Percentiles rank a stretch among this genome's conserved stretches.
phyloP scores from a whole-genome alignment of 768 basidiomycete genomes.

The Tricholoma sp. region DNA sequence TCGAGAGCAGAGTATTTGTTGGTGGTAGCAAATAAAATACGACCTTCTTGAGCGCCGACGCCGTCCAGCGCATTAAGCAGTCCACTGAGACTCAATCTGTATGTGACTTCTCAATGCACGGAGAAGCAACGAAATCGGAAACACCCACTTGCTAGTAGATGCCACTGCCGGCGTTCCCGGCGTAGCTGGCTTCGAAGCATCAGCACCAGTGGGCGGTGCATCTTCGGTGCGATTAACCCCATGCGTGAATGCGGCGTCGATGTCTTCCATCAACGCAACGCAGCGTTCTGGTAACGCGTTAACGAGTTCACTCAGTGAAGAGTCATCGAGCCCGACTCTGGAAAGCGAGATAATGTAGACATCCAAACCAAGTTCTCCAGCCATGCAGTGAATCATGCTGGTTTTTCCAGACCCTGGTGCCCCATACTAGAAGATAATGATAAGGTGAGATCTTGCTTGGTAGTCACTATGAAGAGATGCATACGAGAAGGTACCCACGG shows the following conservation, averaged over 20 bases:
- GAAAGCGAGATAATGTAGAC: constrained; percentile 63
- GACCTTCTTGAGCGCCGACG: constrained; percentile 62
- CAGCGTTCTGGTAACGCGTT: constrained; percentile 47
- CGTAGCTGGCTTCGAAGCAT: constrained; percentile 1
- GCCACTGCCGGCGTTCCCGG: constrained; percentile 6
- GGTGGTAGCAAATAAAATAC: constrained; percentile 68
- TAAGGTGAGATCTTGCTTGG: not conserved
- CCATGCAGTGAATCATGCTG: constrained; percentile 60
- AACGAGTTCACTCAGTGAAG: constrained; percentile 45
- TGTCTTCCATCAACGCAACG: constrained; percentile 68
- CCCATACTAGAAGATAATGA: constrained; percentile 40
- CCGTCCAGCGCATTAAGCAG: constrained; percentile 68
- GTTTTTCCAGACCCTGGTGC: constrained; percentile 72
- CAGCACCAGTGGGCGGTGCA: not conserved
- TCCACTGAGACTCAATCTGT: constrained; percentile 55
- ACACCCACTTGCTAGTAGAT: constrained; percentile 14
- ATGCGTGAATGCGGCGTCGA: constrained; percentile 57
- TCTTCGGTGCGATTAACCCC: constrained; percentile 21
- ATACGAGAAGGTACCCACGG: constrained; percentile 54
- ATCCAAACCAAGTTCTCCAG: constrained; percentile 64
- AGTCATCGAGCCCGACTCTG: constrained; percentile 51
- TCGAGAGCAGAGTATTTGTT: constrained; percentile 58
- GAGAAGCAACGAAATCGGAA: not conserved
- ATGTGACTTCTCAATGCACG: not conserved
- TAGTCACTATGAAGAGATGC: constrained; percentile 3